Evolutionary conservation across 139 green algal species (phyloP), one percentile per base, ranked within the genome.

Genomic region (Microglena sp.): DNA sequence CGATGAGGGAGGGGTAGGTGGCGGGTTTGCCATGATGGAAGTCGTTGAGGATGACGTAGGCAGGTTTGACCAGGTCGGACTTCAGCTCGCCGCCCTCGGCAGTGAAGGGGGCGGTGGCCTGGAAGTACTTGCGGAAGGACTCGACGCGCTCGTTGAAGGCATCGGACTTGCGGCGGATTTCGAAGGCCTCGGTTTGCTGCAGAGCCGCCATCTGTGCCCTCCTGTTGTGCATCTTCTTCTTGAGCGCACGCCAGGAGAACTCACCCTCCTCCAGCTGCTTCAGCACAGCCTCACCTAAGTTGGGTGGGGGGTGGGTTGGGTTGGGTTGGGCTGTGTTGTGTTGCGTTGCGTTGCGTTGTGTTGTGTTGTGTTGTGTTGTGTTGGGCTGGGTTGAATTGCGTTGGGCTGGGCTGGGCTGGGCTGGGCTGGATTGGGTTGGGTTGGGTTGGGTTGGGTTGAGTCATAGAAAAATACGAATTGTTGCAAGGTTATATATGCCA

Each of bases 141-240:
- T 94, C 85, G 32, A 90, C 84, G 27, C 73, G 67, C 66, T 88
- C 77, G 15, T 62, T 64, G 74, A 96, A 96, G 0, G 72, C 83
- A 34, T 96, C 89, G 43, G 64, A 82, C 66, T 86, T 84, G 58
- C 81, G 78, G 40, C 90, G 81, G 69, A 95, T 89, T 44, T 90
- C 82, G 34, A 86, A 76, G 2, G 84, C 86, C 81, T 84, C 77
- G 0, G 72, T 77, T 80, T 92, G 85, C 74, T 93, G 86, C 66
- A 90, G 65, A 1, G 74, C 59, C 1, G 82, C 72, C 55, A 95
- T 71, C 73, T 82, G 71, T 77, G 91, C 86, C 35, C 81, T 70
- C 34, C 83, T 75, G 62, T 89, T 83, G 30, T 90, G 85, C 87
- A 95, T 90, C 77, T 92, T 89, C 71, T 93, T 94, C 72, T 90